These are phyloP conservation scores for Gossypium raimondii DNA, from an alignment of 345 rosid species.

Conservation along the genomic window DNA sequence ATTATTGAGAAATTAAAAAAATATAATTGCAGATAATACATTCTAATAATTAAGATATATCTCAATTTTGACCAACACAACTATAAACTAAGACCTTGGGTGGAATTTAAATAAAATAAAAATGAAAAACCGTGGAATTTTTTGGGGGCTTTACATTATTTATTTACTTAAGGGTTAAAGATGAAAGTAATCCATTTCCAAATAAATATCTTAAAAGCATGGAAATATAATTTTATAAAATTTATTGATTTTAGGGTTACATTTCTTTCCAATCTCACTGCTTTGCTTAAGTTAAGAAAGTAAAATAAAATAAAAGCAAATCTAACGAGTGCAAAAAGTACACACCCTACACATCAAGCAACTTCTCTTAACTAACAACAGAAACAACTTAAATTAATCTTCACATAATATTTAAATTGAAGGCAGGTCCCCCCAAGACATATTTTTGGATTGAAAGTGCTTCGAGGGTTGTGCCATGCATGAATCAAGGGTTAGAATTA, in stretches of 20 bases:
- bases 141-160: not conserved
- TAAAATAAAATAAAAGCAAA: not conserved
- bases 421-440: constrained; percentile 29
- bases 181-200: not conserved
- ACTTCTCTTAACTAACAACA: constrained; percentile 3
- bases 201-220: not conserved
- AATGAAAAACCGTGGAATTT: too few relatives aligned
- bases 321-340: not conserved
- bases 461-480: constrained; percentile 16
- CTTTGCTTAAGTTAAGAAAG: not conserved
- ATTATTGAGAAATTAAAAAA: too few relatives aligned
- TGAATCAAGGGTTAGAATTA: constrained; percentile 7
- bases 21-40: too few relatives aligned
- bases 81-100: too few relatives aligned
- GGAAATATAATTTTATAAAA: not conserved
- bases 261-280: not conserved
- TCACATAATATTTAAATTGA: not conserved
- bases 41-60: too few relatives aligned
- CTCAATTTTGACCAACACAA: too few relatives aligned
- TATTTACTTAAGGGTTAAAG: too few relatives aligned
- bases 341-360: not conserved
- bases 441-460: not conserved
- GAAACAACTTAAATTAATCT: not conserved
- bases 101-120: too few relatives aligned
- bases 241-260: too few relatives aligned